Conservation (phyloP, 257 asterid species). For the Solanum chilense region DNA sequence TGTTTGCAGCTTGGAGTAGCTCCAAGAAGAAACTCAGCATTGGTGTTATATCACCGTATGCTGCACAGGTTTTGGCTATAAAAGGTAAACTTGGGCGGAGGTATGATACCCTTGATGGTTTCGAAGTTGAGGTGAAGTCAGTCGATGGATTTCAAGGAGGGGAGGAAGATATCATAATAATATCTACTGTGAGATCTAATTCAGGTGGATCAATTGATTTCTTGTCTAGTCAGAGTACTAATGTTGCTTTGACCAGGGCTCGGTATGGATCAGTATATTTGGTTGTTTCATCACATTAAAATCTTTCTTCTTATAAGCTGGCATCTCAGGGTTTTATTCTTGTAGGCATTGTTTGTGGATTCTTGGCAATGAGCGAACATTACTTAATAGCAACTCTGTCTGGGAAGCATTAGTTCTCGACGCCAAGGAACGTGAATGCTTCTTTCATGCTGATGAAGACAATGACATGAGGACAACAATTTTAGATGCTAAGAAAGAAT, state of each 20-base stretch:
- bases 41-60: constrained; percentile 63
- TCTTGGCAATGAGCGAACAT: constrained; percentile 47
- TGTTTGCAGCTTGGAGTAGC: constrained; percentile 11
- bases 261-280: constrained; percentile 24
- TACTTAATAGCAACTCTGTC: constrained; percentile 20
- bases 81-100: constrained; percentile 16
- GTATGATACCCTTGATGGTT: constrained; percentile 19
- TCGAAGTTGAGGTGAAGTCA: constrained; percentile 48
- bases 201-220: constrained; percentile 44
- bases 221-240: constrained; percentile 40
- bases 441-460: constrained; percentile 44
- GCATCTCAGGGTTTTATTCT: neutral
- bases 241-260: constrained; percentile 72
- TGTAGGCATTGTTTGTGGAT: constrained; percentile 61
- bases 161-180: constrained; percentile 51
- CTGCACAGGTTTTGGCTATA: constrained; percentile 56
- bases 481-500: constrained; percentile 31
- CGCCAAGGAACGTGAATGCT: constrained; percentile 40
- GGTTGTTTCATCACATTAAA: neutral
- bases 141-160: constrained; percentile 78
- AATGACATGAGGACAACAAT: constrained; percentile 20
- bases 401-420: constrained; percentile 41
- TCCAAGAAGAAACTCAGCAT: constrained; percentile 32
- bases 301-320: neutral
- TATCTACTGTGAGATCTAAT: constrained; percentile 60